phyloP scores from a whole-genome alignment of 805 yeast species.

The Cyberlindnera mrakii region DNA sequence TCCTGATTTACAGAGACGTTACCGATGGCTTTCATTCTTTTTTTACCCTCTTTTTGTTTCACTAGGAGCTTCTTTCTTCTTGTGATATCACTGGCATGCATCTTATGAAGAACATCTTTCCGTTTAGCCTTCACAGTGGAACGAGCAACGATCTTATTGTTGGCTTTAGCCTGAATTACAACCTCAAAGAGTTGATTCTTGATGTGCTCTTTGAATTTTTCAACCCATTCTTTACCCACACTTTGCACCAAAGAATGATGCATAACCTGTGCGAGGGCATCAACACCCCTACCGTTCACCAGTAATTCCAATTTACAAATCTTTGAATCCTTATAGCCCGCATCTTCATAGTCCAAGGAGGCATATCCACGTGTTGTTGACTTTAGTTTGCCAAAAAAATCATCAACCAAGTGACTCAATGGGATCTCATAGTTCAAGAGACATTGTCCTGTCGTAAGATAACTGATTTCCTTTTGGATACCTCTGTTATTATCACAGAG shows the following conservation, averaged over 20 bases:
- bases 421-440: slow-evolving; percentile 77
- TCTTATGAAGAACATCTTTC: slow-evolving; percentile 88
- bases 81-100: slow-evolving; percentile 91
- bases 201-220: slow-evolving; percentile 71
- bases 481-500: slow-evolving; percentile 85
- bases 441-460: slow-evolving; percentile 75
- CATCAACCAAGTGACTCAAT: slow-evolving; percentile 85
- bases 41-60: slow-evolving; percentile 92
- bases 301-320: slow-evolving; percentile 82
- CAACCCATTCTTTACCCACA: slow-evolving; percentile 77
- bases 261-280: slow-evolving; percentile 88
- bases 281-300: slow-evolving; percentile 85
- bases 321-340: slow-evolving; percentile 76
- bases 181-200: slow-evolving; percentile 87
- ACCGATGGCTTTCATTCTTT: slow-evolving; percentile 73
- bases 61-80: slow-evolving; percentile 82
- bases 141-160: slow-evolving; percentile 74
- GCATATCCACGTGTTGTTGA: slow-evolving; percentile 91
- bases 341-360: slow-evolving; percentile 89
- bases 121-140: slow-evolving; percentile 91
- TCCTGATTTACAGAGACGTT: slow-evolving; percentile 73
- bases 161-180: slow-evolving; percentile 84
- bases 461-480: slow-evolving; percentile 70
- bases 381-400: slow-evolving; percentile 89
- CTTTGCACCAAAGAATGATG: slow-evolving; percentile 71